Evolutionary conservation across 2,329 filamentous ascomycete genomes (phyloP), one percentile per base, ranked within the genome.

Genomic region (Beauveria pseudobassiana): DNA sequence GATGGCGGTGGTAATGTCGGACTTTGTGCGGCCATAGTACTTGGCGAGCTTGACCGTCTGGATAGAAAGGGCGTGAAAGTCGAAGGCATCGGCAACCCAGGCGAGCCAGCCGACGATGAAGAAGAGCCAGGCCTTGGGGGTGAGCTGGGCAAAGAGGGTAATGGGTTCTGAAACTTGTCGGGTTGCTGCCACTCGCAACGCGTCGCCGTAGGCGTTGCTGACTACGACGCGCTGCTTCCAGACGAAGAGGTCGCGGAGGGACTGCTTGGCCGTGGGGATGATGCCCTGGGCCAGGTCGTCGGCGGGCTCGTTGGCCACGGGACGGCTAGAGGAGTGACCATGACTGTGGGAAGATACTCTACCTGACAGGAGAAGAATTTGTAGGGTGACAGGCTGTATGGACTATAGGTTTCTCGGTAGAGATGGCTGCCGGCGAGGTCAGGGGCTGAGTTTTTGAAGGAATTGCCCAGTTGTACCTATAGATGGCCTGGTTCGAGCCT

Each of bases 21-120:
- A 90, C 64, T 83, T 84, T 56, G 77, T 77, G 20, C 74, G 75
- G 63, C 68, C 69, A 60, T 81, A 83, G 69, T 80, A 79, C 46
- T 76, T 67, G 53, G 80, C 82, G 26, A 93, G 77, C 75, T 91
- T 91, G 66, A 82, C 82, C 3, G 89, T 90, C 72, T 92, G 89
- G 65, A 93, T 90, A 5, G 87, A 89, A 9, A 93, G 80, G 28
- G 90, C 88, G 74, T 92, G 89, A 71, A 93, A 93, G 73, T 92
- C 90, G 71, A 93, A 93, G 3, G 90, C 89, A 72, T 93, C 90
- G 62, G 89, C 89, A 1, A 85, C 89, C 90, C 90, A 93, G 18
- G 89, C 87, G 40, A 82, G 74, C 70, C 93, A 86, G 3, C 89
- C 90, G 12, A 91, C 87, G 46, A 89, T 65, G 75, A 93, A 87